phyloP scores from a whole-genome alignment of 1,284 basidiomycete species.

The Fistulina hepatica region DNA sequence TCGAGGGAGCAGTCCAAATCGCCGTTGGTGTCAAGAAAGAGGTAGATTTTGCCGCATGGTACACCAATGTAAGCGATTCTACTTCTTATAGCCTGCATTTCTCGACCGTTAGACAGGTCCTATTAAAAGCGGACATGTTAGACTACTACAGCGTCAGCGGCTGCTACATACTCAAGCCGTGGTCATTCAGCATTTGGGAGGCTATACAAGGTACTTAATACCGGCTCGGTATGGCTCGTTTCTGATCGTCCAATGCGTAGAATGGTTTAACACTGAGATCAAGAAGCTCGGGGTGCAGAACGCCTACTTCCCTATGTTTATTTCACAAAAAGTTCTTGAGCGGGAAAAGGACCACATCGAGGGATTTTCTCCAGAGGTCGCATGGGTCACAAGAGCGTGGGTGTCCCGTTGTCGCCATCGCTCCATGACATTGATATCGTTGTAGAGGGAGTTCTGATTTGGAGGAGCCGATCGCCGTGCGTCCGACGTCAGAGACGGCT shows the following conservation, averaged over 20 bases:
- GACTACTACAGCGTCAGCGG: constrained; percentile 99
- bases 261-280: constrained; percentile 88
- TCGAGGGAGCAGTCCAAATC: constrained; percentile 82
- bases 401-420: constrained; percentile 23
- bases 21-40: constrained; percentile 94
- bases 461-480: constrained; percentile 95
- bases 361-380: constrained; percentile 99
- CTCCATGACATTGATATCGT: constrained; percentile 1
- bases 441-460: constrained; percentile 82
- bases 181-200: constrained; percentile 98
- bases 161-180: constrained; percentile 97
- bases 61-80: constrained; percentile 64
- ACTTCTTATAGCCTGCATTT: constrained; percentile 1
- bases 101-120: constrained; percentile 45
- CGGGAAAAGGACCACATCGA: constrained; percentile 98
- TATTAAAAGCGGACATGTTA: constrained; percentile 97
- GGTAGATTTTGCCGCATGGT: constrained; percentile 89
- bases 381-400: constrained; percentile 96
- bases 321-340: constrained; percentile 88
- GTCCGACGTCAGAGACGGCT: constrained; percentile 95
- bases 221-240: background rate
- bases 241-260: constrained; percentile 28
- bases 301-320: constrained; percentile 99
- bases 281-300: constrained; percentile 95
- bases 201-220: constrained; percentile 68